Percentiles rank a stretch among this genome's conserved stretches.
Conservation (phyloP, 1,284 basidiomycete species). For the Irpex sp. region DNA sequence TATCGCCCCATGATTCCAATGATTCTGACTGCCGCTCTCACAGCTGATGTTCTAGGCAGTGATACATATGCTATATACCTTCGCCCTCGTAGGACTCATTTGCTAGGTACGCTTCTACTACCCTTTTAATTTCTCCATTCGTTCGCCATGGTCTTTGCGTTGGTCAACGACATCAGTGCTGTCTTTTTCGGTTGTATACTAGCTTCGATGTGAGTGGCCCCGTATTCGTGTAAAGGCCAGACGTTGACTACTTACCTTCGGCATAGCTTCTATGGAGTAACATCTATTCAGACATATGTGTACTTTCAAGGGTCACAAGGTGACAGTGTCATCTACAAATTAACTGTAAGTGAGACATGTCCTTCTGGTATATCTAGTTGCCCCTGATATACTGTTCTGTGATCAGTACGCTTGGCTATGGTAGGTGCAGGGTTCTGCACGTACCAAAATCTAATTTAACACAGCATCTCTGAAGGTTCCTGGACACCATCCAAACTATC, state of each 20-base stretch:
- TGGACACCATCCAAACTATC: neutral
- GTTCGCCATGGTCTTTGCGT: neutral
- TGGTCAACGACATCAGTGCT: neutral
- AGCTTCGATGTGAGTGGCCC: neutral
- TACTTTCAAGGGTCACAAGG: neutral
- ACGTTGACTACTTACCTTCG: neutral
- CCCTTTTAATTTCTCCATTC: neutral
- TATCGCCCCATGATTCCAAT: no score
- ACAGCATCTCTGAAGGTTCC: neutral
- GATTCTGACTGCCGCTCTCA: no score
- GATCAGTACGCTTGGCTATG: neutral
- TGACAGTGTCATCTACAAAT: neutral
- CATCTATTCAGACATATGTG: neutral
- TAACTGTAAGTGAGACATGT: neutral
- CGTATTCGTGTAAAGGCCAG: neutral
- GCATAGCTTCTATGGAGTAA: neutral
- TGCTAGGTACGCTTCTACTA: no score
- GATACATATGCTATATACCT: no score
- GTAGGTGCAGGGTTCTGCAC: neutral
- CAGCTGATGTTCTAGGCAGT: no score
- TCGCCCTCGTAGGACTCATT: no score
- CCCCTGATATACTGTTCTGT: neutral
- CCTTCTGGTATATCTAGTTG: neutral
- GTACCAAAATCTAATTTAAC: no score
- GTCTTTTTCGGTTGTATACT: neutral